Evolutionary conservation across 2,329 filamentous ascomycete species (phyloP), one percentile per base, ranked within the genome.

Genomic region (Lasiodiplodia sp.): DNA sequence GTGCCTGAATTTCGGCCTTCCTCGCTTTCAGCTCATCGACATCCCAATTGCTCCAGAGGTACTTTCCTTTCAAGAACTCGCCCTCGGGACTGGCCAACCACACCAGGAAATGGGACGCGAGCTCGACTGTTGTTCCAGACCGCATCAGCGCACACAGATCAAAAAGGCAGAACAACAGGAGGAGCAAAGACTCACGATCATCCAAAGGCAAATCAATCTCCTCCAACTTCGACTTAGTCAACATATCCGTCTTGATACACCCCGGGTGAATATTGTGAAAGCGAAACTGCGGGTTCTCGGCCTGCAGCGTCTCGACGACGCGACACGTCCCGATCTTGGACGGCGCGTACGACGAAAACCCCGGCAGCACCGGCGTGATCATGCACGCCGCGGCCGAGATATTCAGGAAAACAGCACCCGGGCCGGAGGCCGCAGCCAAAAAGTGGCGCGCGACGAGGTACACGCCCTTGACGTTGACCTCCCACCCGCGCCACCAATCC

Each of bases 251-350:
- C 4, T 73, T 75, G 4, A 84, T 72, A 1, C 81, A 74, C 0
- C 83, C 83, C 1, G 83, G 82, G 8, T 84, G 83, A 3, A 82
- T 72, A 56, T 74, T 75, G 16, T 79, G 77, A n/a, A 83, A 73
- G 16, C 77, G 73, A 0, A 83, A 38, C 0, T 75, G 71, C 0
- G 81, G 80, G 34, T 83, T 78, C 69, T 80, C 79, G 10, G 72
- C 73, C 1, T 73, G 73, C 2, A 83, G 68, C 37, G 75, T 78
- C 21, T 81, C 76, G 31, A 79, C 75, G 58, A 84, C 69, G 38
- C 80, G 80, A 2, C 73, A 51, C 0, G 70, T 70, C 0, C 79
- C 83, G 11, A 76, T 68, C 66, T 85, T 84, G 1, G 73, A 72
- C 0, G 76, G 70, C 0, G 73, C 73, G 68, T 84, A 84, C 0